Conservation (phyloP, 331 rosid genomes). For the Arachis monticola region DNA sequence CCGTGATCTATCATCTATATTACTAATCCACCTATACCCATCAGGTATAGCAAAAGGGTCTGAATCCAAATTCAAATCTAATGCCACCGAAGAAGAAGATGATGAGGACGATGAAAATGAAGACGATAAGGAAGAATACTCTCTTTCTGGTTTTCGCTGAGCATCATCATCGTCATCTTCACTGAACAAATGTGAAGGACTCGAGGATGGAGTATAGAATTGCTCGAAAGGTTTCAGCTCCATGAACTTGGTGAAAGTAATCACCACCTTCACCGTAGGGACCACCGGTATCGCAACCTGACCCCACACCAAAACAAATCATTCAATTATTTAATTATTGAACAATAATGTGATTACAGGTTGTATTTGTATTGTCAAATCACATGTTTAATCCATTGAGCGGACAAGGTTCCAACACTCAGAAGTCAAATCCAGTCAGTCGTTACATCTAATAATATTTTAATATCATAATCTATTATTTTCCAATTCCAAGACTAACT, state of each 20-base stretch:
- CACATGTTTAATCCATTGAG: not conserved
- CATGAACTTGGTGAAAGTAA: conserved; percentile 91
- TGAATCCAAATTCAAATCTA: conserved; percentile 51
- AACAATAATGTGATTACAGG: conserved; percentile 1
- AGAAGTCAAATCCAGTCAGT: conserved; percentile 36
- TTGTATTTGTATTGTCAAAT: not conserved
- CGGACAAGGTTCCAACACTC: not conserved
- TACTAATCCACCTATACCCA: conserved; percentile 74
- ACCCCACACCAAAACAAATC: conserved; percentile 39
- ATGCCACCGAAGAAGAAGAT: conserved; percentile 31
- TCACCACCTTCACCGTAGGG: conserved; percentile 96
- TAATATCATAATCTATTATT: not conserved
- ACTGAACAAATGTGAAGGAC: conserved; percentile 64
- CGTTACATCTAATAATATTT: conserved; percentile 1
- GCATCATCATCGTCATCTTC: conserved; percentile 48
- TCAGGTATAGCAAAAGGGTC: conserved; percentile 92
- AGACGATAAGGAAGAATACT: conserved; percentile 31
- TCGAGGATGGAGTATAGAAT: conserved; percentile 85
- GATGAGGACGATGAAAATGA: conserved; percentile 32
- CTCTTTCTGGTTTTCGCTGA: conserved; percentile 40
- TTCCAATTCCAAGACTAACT: conserved; percentile 4
- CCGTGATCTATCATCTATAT: conserved; percentile 57
- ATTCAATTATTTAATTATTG: not conserved
- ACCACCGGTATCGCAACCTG: conserved; percentile 99
- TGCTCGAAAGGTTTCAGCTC: conserved; percentile 77